Evolutionary conservation across 2,329 filamentous ascomycete genomes (phyloP).

Genomic region (Corynespora cassiicola): DNA sequence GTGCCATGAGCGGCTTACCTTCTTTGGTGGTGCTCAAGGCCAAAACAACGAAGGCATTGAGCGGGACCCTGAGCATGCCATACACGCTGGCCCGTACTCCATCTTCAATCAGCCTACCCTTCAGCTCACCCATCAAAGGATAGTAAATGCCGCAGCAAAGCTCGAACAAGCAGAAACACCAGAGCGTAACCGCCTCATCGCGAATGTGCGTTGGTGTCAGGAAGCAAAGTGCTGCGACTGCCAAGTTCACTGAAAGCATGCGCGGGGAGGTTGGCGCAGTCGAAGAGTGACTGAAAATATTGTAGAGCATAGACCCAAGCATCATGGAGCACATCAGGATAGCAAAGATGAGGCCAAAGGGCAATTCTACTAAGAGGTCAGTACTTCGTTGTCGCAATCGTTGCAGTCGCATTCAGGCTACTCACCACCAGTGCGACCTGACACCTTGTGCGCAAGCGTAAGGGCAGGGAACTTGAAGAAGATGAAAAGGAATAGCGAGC

Average conservation of each 20-base stretch:
- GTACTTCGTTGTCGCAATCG: background rate
- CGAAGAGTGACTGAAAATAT: constrained; percentile 36
- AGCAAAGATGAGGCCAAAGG: constrained; percentile 62
- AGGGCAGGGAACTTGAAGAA: constrained; percentile 68
- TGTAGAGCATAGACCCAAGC: constrained; percentile 64
- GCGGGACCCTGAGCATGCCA: constrained; percentile 62
- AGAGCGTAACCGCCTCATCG: constrained; percentile 58
- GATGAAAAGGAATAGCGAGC: constrained; percentile 68
- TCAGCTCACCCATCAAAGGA: constrained; percentile 62
- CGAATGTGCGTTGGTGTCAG: constrained; percentile 47
- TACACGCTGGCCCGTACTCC: constrained; percentile 62
- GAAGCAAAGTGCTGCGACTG: constrained; percentile 35
- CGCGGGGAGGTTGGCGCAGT: constrained; percentile 31
- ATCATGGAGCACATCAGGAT: constrained; percentile 67
- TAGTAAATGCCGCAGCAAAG: constrained; percentile 65
- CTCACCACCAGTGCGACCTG: constrained; percentile 35
- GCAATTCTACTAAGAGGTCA: constrained; percentile 32
- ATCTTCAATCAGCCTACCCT: constrained; percentile 63
- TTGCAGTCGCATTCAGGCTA: background rate
- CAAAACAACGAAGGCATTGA: constrained; percentile 55
- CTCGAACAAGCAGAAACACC: constrained; percentile 65
- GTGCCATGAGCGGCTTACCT: constrained; percentile 22
- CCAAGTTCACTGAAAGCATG: constrained; percentile 32
- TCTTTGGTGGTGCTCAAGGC: constrained; percentile 40
- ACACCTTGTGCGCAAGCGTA: constrained; percentile 40